Evolutionary conservation across 345 rosid genomes (phyloP).

Genomic region (Eucalyptus urophylla): DNA sequence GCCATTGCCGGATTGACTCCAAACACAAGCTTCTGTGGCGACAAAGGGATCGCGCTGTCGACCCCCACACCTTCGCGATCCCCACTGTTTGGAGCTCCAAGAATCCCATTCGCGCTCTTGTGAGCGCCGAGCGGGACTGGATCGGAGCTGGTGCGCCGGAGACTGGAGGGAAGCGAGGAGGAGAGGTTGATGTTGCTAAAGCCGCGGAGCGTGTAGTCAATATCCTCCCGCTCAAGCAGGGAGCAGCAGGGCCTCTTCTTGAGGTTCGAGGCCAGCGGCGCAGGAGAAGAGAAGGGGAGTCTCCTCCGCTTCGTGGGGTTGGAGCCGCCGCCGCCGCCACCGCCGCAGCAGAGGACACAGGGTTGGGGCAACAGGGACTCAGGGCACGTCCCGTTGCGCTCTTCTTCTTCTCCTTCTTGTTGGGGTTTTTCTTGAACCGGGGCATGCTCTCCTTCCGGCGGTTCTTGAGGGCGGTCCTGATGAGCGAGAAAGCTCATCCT

Average conservation of each 20-base stretch:
- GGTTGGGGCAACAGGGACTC: neutral
- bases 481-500: neutral
- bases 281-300: neutral
- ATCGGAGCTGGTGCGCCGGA: neutral
- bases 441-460: neutral
- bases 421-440: neutral
- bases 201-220: neutral
- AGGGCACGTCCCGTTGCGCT: neutral
- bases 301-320: neutral
- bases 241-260: neutral
- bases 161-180: neutral
- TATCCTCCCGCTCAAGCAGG: neutral
- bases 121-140: neutral
- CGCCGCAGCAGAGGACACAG: neutral
- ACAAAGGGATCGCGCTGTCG: neutral
- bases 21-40: neutral
- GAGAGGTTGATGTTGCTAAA: conserved; percentile 22
- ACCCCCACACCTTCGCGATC: neutral
- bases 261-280: neutral
- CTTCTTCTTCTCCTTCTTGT: neutral
- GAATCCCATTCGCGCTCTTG: neutral
- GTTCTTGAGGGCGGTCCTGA: neutral
- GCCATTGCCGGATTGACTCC: neutral
- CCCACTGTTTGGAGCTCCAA: neutral
- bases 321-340: neutral